Evolutionary conservation across 805 yeast genomes (phyloP).

Genomic region (Saccharomyces paradoxus): DNA sequence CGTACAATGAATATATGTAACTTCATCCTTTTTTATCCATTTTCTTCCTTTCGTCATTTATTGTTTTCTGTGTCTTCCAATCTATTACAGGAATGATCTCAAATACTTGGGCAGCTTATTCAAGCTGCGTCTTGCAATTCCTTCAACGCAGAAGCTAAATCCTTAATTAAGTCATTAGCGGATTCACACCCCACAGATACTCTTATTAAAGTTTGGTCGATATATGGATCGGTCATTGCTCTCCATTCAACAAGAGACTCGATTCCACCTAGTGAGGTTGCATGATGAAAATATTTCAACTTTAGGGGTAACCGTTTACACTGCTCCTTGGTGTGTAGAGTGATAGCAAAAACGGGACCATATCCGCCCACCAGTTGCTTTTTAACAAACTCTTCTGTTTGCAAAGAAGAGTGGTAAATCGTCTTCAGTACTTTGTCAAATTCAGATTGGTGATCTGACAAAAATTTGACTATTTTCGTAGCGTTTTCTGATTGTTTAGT

Average conservation of each 20-base stretch:
- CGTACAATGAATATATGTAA: not conserved
- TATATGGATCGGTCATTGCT: constrained; percentile 56
- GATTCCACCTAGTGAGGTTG: constrained; percentile 88
- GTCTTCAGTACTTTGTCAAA: constrained; percentile 40
- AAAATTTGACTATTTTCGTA: constrained; percentile 48
- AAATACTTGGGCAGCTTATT: not conserved
- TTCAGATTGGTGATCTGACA: constrained; percentile 41
- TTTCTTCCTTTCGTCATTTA: not conserved
- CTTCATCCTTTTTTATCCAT: not conserved
- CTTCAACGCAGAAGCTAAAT: constrained; percentile 53
- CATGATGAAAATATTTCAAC: constrained; percentile 71
- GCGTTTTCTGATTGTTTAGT: constrained; percentile 58
- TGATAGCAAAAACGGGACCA: constrained; percentile 72
- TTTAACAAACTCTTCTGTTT: constrained; percentile 57
- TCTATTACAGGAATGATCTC: not conserved
- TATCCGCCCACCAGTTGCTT: constrained; percentile 58
- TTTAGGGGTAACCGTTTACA: constrained; percentile 61
- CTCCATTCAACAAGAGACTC: constrained; percentile 92
- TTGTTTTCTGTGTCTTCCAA: not conserved
- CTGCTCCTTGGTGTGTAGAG: constrained; percentile 38
- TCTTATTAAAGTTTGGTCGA: constrained; percentile 53
- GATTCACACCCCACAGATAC: constrained; percentile 78
- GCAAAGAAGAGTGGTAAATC: constrained; percentile 70
- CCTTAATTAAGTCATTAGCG: constrained; percentile 65
- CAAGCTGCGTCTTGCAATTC: constrained; percentile 6